Conservation (phyloP, 2,329 filamentous ascomycete genomes). For the Aspergillus transmontanensis region DNA sequence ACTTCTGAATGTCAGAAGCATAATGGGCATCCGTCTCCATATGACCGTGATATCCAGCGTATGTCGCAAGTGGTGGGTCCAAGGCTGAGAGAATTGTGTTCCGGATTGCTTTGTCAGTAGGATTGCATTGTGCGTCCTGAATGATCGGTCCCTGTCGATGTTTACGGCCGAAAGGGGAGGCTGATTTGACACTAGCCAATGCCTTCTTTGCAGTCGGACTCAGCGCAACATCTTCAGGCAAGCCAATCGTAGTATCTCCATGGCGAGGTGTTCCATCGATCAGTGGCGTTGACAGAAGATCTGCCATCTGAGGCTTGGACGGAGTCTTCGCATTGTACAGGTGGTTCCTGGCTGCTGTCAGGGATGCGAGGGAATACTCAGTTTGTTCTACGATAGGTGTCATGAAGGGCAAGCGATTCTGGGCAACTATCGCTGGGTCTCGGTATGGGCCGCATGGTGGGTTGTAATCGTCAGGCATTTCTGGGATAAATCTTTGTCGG, state of each 20-base stretch:
- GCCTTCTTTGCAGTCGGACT: slow-evolving; percentile 43
- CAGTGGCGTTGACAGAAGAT: slow-evolving; percentile 70
- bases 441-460: slow-evolving; percentile 78
- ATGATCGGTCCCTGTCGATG: slow-evolving; percentile 66
- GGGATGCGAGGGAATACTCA: slow-evolving; percentile 76
- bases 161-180: slow-evolving; percentile 21
- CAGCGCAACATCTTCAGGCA: slow-evolving; percentile 37
- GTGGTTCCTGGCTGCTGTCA: slow-evolving; percentile 58
- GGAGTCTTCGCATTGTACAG: slow-evolving; percentile 74
- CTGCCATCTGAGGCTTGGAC: slow-evolving; percentile 58
- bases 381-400: slow-evolving; percentile 97
- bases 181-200: slow-evolving; percentile 25
- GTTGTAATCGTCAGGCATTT: slow-evolving; percentile 86
- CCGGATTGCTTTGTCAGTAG: slow-evolving; percentile 75
- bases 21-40: slow-evolving; percentile 64
- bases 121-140: slow-evolving; percentile 82
- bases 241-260: slow-evolving; percentile 43
- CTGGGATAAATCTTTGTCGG: slow-evolving; percentile 52
- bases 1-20: slow-evolving; percentile 77
- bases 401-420: slow-evolving; percentile 96
- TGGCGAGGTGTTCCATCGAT: slow-evolving; percentile 63
- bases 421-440: slow-evolving; percentile 76
- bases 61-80: slow-evolving; percentile 72
- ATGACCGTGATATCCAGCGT: slow-evolving; percentile 79
- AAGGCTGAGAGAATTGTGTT: slow-evolving; percentile 73